Evolutionary conservation across 2,329 filamentous ascomycete genomes (phyloP), one percentile per base, ranked within the genome.

Genomic region (Acrocalymma vagum): DNA sequence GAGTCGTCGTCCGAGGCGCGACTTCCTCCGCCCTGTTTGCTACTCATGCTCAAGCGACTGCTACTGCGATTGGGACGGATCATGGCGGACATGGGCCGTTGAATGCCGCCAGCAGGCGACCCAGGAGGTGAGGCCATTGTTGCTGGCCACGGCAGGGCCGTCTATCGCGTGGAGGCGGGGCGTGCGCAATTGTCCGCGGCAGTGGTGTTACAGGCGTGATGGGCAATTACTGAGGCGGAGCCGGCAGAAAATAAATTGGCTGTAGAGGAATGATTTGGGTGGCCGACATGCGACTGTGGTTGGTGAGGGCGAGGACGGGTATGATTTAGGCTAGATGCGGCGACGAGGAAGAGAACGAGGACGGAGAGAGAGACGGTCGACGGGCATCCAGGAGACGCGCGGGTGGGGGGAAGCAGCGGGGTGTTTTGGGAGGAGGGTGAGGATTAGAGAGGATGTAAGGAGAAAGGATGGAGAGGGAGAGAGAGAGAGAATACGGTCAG

Each of bases 1-100:
- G 81, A 81, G 69, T 96, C 92, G 59, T 96, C 92, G 62, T 96
- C 92, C 0, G 91, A 95, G 16, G 87, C 86, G 64, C 90, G 83
- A 73, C 90, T 95, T 51, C 87, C 85, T 62, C 83, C 85, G 36
- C 84, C 85, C 36, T 79, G 76, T 71, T 88, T 93, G 74, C 88
- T 88, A 61, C 80, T 86, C 76, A 87, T 87, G 75, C 90, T 95
- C 80, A 95, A 78, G 58, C 92, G 88, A 73, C 90, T 95, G 57
- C 80, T 88, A 67, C 89, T 94, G 68, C 90, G 80, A 28, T 87
- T 79, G 29, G 88, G 81, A 61, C 87, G 85, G 62, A 91, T 83
- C 77, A 95, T 85, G 67, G 84, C 86, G 76, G 89, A 95, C 78
- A 90, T 78, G 38, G 91, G 90, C 70, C 90, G 83, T 70, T 83